Evolutionary conservation across 805 yeast genomes (phyloP).

Genomic region (Metschnikowia koreensis): DNA sequence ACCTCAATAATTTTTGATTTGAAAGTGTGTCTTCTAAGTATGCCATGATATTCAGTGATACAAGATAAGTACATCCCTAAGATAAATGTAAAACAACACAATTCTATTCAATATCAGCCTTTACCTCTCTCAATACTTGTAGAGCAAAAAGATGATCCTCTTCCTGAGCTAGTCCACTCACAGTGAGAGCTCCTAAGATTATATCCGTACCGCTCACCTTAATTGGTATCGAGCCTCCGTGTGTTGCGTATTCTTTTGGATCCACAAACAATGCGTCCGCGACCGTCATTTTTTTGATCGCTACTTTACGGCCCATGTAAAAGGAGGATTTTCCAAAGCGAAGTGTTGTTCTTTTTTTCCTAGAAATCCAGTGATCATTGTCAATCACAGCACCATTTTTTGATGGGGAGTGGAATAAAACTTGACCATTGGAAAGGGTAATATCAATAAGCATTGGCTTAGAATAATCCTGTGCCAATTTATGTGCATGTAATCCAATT

Average conservation of each 20-base stretch:
- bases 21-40: too few species aligned
- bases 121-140: conserved; percentile 24
- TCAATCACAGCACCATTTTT: conserved; percentile 42
- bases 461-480: conserved; percentile 27
- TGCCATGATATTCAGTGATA: neutral
- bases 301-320: conserved; percentile 45
- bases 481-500: conserved; percentile 43
- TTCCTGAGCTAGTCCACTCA: conserved; percentile 55
- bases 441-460: conserved; percentile 49
- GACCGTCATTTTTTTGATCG: conserved; percentile 26
- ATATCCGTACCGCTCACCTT: conserved; percentile 33
- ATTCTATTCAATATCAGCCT: neutral
- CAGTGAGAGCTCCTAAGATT: conserved; percentile 48
- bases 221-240: conserved; percentile 59
- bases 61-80: too few species aligned
- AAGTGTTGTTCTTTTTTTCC: conserved; percentile 48
- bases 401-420: conserved; percentile 44
- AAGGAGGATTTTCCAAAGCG: conserved; percentile 50
- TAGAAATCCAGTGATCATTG: conserved; percentile 52
- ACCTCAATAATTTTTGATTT: too few species aligned
- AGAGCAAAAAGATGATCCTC: conserved; percentile 53
- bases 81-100: neutral
- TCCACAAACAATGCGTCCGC: conserved; percentile 41
- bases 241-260: conserved; percentile 46
- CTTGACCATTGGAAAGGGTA: conserved; percentile 44